phyloP scores from a whole-genome alignment of 192 early-diverging fungal species.

The Endogone sp. region DNA sequence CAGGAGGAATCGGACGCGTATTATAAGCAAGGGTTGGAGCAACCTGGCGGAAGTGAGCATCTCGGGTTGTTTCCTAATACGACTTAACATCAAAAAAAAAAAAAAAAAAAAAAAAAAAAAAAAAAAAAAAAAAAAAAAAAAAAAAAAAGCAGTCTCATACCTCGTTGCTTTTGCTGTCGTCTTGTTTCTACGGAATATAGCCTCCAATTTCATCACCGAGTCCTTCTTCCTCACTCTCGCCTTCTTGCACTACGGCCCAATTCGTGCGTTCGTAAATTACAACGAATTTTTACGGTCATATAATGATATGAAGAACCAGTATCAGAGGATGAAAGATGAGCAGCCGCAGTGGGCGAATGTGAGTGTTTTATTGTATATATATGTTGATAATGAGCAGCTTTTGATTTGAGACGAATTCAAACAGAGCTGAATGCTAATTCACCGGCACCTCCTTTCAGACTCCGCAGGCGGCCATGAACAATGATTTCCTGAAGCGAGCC shows the following conservation, averaged over 20 bases:
- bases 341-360: conserved; percentile 31
- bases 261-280: conserved; percentile 68
- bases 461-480: conserved; percentile 1
- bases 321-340: conserved; percentile 57
- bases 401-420: neutral
- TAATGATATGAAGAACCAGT: conserved; percentile 64
- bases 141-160: too few species aligned
- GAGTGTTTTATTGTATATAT: neutral
- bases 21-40: conserved; percentile 14
- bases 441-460: neutral
- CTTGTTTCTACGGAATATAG: conserved; percentile 4
- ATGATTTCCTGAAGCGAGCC: conserved; percentile 1
- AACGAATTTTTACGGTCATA: conserved; percentile 62
- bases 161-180: too few species aligned
- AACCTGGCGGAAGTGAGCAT: neutral
- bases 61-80: neutral
- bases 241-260: conserved; percentile 75
- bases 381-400: neutral
- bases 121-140: too few species aligned
- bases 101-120: neutral
- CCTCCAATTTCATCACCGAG: conserved; percentile 85
- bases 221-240: conserved; percentile 80
- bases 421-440: neutral
- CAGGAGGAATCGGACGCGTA: conserved; percentile 64
- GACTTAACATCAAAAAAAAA: too few species aligned